Percentiles rank a stretch among this genome's conserved stretches.
These are phyloP conservation scores for Solanum chilense DNA, from an alignment of 257 asterid genomes.

Conservation along the genomic window DNA sequence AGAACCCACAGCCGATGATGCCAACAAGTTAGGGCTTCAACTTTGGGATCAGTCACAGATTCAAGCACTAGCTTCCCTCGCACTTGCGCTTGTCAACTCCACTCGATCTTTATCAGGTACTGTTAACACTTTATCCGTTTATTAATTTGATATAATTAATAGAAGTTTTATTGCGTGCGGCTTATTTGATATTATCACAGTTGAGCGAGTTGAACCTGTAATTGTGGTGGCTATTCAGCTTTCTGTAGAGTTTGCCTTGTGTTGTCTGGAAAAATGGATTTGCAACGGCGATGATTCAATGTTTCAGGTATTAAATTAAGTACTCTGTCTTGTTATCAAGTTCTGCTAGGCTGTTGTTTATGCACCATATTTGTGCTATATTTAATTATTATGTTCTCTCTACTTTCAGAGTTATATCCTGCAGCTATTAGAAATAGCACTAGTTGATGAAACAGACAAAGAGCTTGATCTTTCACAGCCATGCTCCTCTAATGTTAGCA, in stretches of 20 bases:
- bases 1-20: conserved; percentile 29
- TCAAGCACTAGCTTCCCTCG: conserved; percentile 64
- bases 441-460: conserved; percentile 53
- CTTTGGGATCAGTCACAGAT: conserved; percentile 65
- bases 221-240: conserved; percentile 68
- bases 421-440: conserved; percentile 62
- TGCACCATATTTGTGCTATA: neutral
- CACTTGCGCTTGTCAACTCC: conserved; percentile 48
- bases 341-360: neutral
- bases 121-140: neutral
- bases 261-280: conserved; percentile 62
- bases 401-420: conserved; percentile 36
- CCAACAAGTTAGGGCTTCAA: conserved; percentile 56
- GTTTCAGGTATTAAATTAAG: conserved; percentile 51
- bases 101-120: conserved; percentile 61
- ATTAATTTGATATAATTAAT: neutral
- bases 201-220: conserved; percentile 75
- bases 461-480: conserved; percentile 45
- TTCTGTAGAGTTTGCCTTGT: conserved; percentile 70
- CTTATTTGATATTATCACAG: conserved; percentile 24
- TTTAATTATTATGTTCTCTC: neutral
- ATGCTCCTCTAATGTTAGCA: conserved; percentile 22
- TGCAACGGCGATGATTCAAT: conserved; percentile 51
- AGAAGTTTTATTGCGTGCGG: neutral
- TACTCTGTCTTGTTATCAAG: neutral